Evolutionary conservation across 2,329 filamentous ascomycete species (phyloP).

Genomic region (Ploettnerulaceae sp.): DNA sequence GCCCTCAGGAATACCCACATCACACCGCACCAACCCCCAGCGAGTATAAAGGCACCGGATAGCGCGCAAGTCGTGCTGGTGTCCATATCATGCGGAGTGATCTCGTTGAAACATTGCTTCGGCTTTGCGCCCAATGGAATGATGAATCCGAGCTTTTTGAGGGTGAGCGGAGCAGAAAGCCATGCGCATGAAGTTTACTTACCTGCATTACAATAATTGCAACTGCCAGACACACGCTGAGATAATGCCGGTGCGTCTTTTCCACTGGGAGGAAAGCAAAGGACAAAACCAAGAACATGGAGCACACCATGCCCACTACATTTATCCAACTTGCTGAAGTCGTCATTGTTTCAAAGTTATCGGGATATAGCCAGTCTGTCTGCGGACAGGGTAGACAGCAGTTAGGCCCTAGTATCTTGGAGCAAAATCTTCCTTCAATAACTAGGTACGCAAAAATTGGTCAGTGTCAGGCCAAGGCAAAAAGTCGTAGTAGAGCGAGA

Average conservation of each 20-base stretch:
- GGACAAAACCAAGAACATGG: constrained; percentile 71
- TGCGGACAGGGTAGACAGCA: constrained; percentile 92
- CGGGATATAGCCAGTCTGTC: constrained; percentile 68
- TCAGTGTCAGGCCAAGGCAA: too few species aligned
- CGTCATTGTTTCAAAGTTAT: constrained; percentile 55
- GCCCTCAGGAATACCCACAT: constrained; percentile 92
- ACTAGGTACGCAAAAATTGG: too few species aligned
- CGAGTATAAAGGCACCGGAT: constrained; percentile 78
- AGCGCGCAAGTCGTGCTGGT: constrained; percentile 77
- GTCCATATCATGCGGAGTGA: constrained; percentile 91
- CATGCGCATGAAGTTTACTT: constrained; percentile 37
- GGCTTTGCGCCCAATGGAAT: constrained; percentile 77
- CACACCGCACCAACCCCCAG: constrained; percentile 77
- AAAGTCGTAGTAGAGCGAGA: too few species aligned
- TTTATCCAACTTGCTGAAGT: constrained; percentile 76
- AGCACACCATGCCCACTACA: constrained; percentile 65
- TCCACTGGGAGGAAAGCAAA: constrained; percentile 78
- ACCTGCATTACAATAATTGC: constrained; percentile 76
- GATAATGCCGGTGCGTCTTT: constrained; percentile 86
- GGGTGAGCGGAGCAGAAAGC: constrained; percentile 6
- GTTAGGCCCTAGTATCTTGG: constrained; percentile 45
- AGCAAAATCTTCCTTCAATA: constrained; percentile 53
- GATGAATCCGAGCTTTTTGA: constrained; percentile 73
- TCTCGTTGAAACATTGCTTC: constrained; percentile 78
- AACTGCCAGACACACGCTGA: constrained; percentile 80